phyloP scores from a whole-genome alignment of 345 rosid genomes.

The Citrus unshiu region DNA sequence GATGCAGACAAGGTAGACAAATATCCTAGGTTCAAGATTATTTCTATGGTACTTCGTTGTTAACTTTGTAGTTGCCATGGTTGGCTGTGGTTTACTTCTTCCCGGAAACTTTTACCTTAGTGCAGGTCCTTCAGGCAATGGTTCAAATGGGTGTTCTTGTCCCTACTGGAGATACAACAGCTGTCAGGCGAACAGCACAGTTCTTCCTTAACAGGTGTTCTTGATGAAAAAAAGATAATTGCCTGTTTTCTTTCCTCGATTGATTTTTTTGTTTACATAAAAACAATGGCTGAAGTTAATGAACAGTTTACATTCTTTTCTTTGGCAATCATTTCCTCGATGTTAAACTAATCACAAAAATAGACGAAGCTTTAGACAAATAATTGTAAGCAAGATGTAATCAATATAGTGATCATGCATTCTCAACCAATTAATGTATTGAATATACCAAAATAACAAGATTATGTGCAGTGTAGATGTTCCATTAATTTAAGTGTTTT shows the following conservation, averaged over 20 bases:
- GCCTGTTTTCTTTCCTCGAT: neutral
- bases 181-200: slow-evolving; percentile 88
- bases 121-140: slow-evolving; percentile 90
- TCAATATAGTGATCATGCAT: neutral
- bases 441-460: neutral
- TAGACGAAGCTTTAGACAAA: neutral
- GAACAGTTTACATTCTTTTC: neutral
- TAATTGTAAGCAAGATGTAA: neutral
- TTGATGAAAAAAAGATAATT: neutral
- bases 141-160: slow-evolving; percentile 99
- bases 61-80: slow-evolving; percentile 3
- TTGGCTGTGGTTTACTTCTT: slow-evolving; percentile 1
- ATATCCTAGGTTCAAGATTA: slow-evolving; percentile 7
- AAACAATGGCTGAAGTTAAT: neutral
- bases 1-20: slow-evolving; percentile 82
- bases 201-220: slow-evolving; percentile 90
- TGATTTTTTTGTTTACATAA: neutral
- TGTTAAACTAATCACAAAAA: neutral
- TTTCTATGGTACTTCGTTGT: neutral
- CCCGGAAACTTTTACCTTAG: neutral
- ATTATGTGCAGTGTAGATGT: neutral
- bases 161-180: slow-evolving; percentile 98
- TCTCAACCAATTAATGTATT: neutral
- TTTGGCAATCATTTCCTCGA: neutral
- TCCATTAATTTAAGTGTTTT: slow-evolving; percentile 1